Evolutionary conservation across 192 early-diverging fungal species (phyloP).

Genomic region (Rhizoclosmatium globosum): DNA sequence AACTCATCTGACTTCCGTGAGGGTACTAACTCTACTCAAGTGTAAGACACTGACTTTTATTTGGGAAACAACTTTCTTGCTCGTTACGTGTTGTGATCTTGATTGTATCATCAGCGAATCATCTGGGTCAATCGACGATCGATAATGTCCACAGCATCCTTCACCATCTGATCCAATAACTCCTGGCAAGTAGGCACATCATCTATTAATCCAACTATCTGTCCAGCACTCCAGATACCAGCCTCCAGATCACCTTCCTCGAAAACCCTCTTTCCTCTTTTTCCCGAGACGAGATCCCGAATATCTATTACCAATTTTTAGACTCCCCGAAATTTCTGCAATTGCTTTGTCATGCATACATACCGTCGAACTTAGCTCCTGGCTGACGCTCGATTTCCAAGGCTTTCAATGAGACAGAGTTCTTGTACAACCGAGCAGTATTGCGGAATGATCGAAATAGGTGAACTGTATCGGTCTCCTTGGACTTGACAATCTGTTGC

Average conservation of each 20-base stretch:
- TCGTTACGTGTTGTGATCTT: no score
- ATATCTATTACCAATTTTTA: slow-evolving; percentile 42
- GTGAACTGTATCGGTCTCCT: slow-evolving; percentile 63
- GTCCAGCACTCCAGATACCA: slow-evolving; percentile 48
- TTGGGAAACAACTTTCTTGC: no score
- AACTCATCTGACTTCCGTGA: no score
- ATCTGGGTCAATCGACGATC: neutral
- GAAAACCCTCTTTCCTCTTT: slow-evolving; percentile 37
- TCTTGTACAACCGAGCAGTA: slow-evolving; percentile 75
- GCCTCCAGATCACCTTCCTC: slow-evolving; percentile 44
- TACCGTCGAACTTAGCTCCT: slow-evolving; percentile 60
- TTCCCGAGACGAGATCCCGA: slow-evolving; percentile 65
- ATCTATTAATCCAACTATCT: slow-evolving; percentile 62
- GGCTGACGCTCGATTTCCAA: slow-evolving; percentile 60
- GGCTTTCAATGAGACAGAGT: slow-evolving; percentile 68
- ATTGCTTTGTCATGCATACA: no score
- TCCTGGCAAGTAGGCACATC: slow-evolving; percentile 77
- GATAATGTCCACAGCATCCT: slow-evolving; percentile 44
- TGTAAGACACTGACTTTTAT: no score
- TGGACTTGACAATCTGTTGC: slow-evolving; percentile 60
- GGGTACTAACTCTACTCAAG: no score
- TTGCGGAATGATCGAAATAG: slow-evolving; percentile 77
- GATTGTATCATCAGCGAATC: neutral
- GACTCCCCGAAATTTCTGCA: no score
- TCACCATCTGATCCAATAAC: slow-evolving; percentile 57